Base-by-base conservation (phyloP, 441 rosid species). In the Rhodomyrtus psidioides region DNA sequence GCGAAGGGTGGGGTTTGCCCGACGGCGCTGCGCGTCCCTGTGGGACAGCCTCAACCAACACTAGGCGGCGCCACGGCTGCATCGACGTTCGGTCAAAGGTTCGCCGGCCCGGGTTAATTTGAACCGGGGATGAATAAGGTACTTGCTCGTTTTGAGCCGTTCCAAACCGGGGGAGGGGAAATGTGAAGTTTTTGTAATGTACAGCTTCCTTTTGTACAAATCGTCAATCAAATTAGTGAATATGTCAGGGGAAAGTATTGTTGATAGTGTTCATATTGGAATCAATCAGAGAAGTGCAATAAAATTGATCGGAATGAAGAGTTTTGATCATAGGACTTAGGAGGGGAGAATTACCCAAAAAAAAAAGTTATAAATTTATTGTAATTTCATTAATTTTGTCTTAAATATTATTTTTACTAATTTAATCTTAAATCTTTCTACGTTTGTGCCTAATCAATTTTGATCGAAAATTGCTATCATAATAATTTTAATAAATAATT, bases 1-100 rank as follows among this genome's bases (percentile, higher is more conserved):
- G 84, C 88, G 88, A 84, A 92, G 94, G 84, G 79, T 93, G 19
- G 95, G 95, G 54, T 90, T 93, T 58, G 87, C 82, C 56, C 87
- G 82, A 62, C 88, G 92, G 83, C 46, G 49, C 55, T 91, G 92
- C 60, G 21, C 76, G 26, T 30, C 76, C 26, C 46, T 65, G 76
- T 65, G 76, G 76, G 76, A 65, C 76, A 65, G 76, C 46, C 76
- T 65, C 46, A 65, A 65, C 26, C 76, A 34, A 34, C 46, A 5
- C 76, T 65, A 65, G 13, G 49, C 10, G 79, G n/a, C n/a, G 4
- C 79, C 79, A 2, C n/a, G 9, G 49, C 79, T 39, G 79, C 79
- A 39, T 39, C 16, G 16, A 39, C 15, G 49, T 39, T 70, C 49
- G 76, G 26, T 34, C 76, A 1, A 65, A 23, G 26, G 26, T 65